Percentiles rank a stretch among this genome's conserved stretches.
These are phyloP conservation scores for Sinapis alba DNA, from an alignment of 441 rosid species.

Conservation along the genomic window DNA sequence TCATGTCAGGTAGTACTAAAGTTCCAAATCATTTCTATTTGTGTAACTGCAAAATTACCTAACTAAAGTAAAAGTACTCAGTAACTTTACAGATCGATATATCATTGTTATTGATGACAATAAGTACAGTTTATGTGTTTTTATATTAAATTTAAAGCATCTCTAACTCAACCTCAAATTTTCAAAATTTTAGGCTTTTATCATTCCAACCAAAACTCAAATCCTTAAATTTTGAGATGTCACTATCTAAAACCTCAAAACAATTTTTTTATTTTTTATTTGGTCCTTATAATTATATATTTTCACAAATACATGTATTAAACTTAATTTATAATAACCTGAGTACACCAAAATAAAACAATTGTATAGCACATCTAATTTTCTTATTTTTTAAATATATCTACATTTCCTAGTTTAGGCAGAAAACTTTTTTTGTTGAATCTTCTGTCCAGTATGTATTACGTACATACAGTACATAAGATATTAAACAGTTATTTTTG, in stretches of 20 bases:
- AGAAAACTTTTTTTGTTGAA: background rate
- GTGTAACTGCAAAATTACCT: background rate
- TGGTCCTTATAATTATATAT: too few species aligned
- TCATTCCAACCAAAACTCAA: too few species aligned
- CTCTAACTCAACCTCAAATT: too few species aligned
- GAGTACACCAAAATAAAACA: too few species aligned
- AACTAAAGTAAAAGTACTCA: background rate
- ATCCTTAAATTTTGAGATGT: too few species aligned
- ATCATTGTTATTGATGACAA: background rate
- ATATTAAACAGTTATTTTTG: background rate
- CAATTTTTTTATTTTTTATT: too few species aligned
- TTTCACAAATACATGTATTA: too few species aligned
- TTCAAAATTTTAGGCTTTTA: too few species aligned
- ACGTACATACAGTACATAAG: background rate
- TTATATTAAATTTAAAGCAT: too few species aligned
- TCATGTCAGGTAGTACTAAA: background rate
- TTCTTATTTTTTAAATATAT: background rate
- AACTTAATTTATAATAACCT: too few species aligned
- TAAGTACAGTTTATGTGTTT: background rate
- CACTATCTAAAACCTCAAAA: too few species aligned
- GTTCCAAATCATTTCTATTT: background rate
- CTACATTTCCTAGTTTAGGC: background rate
- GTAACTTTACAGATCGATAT: background rate
- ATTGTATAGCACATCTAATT: background rate
- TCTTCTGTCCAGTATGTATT: background rate